Conservation (phyloP, 208 protist genomes). For the Acanthamoeba healyi region DNA sequence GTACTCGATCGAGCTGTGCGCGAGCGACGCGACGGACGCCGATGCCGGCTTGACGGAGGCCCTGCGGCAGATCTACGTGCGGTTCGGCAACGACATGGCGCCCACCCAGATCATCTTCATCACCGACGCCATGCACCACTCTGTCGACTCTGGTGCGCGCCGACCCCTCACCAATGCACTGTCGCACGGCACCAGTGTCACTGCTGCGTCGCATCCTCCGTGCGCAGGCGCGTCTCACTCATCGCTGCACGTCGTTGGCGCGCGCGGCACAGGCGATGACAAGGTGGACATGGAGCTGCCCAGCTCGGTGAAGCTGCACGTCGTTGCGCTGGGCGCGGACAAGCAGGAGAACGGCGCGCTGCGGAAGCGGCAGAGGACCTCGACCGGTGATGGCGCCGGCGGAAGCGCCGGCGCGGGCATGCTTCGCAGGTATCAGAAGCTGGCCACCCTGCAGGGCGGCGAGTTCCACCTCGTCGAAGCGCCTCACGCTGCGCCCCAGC, state of each 20-base stretch:
- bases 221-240: too few relatives aligned
- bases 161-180: neutral
- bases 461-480: neutral
- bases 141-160: neutral
- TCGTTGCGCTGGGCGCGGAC: neutral
- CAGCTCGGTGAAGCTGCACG: slow-evolving; percentile 6
- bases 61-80: slow-evolving; percentile 15
- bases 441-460: neutral
- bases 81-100: neutral
- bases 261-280: neutral
- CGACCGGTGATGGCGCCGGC: neutral
- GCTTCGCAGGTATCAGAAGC: neutral
- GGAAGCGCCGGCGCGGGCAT: neutral
- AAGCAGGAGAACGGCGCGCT: neutral
- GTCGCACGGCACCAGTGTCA: neutral
- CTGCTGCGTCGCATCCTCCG: too few relatives aligned
- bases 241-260: neutral
- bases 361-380: neutral
- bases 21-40: neutral
- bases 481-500: neutral
- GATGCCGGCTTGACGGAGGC: neutral
- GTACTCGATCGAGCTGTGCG: slow-evolving; percentile 27
- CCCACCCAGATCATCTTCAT: slow-evolving; percentile 32
- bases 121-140: neutral
- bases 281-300: neutral